Evolutionary conservation across 306 rosid species (phyloP), one percentile per base, ranked within the genome.

Genomic region (Oemleria cerasiformis): DNA sequence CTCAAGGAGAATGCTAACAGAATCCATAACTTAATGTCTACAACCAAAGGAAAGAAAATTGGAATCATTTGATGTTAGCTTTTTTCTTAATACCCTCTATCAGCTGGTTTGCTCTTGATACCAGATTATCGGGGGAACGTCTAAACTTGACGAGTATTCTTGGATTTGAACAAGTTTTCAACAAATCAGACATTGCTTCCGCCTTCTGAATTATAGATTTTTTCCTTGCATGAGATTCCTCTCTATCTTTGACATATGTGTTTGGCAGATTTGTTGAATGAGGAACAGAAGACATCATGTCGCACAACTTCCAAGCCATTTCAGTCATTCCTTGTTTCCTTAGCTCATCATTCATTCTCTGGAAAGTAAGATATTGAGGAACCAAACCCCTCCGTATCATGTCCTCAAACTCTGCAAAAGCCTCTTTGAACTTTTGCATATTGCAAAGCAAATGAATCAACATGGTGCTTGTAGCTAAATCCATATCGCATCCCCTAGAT

Each of bases 341-440:
- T 54, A 94, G 64, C 70, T 75, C 95, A 41, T 79, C 79, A 41
- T 78, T 75, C 86, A 91, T 55, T 80, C 86, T 85, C 78, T 80
- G 88, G 68, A 91, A 94, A 68, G 99, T 91, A 47, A 89, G 88
- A 89, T 89, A 91, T 72, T 88, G 95, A 67, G 96, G 96, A 82
- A 85, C 83, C 63, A 89, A 47, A 53, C 96, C 97, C 81, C 92
- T 90, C 20, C 88, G 70, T 74, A 89, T 85, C 99, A 89, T 85
- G 87, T 88, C 85, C 78, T 80, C 88, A 72, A 91, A 91, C 74
- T 87, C 95, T 2, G 60, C 75, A 78, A 77, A 84, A 73, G 96
- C 97, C 82, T 86, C 96, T 75, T 85, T 85, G 54, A 83, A 77
- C 70, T 82, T 85, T 66, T 74, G 94, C 97, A 89, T 68, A 80